Evolutionary conservation across 2,329 filamentous ascomycete species (phyloP), one percentile per base, ranked within the genome.

Genomic region (Calcarisporium arbuscula): DNA sequence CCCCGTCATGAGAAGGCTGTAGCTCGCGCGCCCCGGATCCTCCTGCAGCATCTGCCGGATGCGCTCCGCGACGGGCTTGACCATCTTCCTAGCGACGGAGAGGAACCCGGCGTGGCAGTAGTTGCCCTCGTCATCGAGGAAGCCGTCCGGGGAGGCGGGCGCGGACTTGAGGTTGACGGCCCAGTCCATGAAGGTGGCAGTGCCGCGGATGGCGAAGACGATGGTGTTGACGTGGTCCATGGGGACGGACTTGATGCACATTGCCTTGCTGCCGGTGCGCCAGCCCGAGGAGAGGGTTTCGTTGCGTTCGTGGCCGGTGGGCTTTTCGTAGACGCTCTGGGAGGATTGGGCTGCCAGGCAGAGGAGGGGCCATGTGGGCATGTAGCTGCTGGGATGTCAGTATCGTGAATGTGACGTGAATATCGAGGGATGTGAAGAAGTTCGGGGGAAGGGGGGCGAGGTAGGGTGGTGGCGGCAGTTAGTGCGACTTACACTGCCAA

Each of bases 171-270:
- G 70, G 54, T 94, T 94, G 29, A 92, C 83, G 2, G 82, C 74
- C 87, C 87, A 94, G 60, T 94, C 87, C 64, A 84, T 78, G 47
- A 92, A 84, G 6, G 77, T 83, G 17, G 85, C 77, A 1, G 80
- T 87, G 15, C 87, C 87, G 15, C 87, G 77, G 42, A 94, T 85
- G 11, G 87, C 85, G 49, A 94, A 85, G 9, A 94, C 82, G 36
- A 94, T 81, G 14, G 81, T 80, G 52, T 85, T 77, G 63, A 81
- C 78, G 48, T 85, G 70, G 50, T 92, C 85, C 53, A 88, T 77
- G 2, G 85, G 77, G 1, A 89, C 71, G 0, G 82, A 86, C 52
- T 89, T 90, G 52, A 94, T 80, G 12, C 85, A 78, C 80, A 90
- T 90, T 17, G 86, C 82, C 54, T 89, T 90, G 1, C 85, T 83